A percentile compares a stretch with the other conserved stretches of the same genome.
These are phyloP conservation scores for Citrullus colocynthis DNA, from an alignment of 306 rosid genomes.

Conservation along the genomic window DNA sequence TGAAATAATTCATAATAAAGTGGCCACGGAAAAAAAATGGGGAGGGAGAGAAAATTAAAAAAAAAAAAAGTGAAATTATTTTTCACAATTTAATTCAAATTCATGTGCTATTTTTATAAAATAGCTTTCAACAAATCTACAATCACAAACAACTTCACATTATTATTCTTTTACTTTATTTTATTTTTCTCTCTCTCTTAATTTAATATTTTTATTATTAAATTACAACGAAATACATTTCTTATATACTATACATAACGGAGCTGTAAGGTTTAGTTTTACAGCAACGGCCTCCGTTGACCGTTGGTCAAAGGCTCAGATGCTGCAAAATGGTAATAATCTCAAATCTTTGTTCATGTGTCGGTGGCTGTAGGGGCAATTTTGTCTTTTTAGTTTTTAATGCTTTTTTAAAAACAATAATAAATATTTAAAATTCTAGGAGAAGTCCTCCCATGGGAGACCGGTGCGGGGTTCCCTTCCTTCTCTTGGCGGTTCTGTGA, in stretches of 20 bases:
- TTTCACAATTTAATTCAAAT: background rate
- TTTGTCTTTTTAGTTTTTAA: background rate
- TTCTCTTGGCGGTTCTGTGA: conserved; percentile 42
- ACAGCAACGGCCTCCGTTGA: conserved; percentile 9
- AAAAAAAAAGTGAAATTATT: background rate
- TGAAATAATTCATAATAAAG: background rate
- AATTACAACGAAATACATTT: background rate
- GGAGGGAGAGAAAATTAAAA: background rate
- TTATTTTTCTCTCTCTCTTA: background rate
- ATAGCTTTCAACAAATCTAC: background rate
- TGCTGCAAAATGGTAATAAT: background rate
- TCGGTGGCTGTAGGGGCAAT: background rate
- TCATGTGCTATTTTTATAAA: background rate
- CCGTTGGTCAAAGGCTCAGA: conserved; percentile 1
- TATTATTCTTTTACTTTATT: background rate
- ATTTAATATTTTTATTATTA: background rate
- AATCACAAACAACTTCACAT: background rate
- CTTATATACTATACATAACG: background rate
- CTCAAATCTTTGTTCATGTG: background rate
- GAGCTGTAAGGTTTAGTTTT: background rate
- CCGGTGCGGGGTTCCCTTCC: conserved; percentile 60
- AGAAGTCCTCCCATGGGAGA: conserved; percentile 59
- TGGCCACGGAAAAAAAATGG: background rate
- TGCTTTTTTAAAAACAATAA: background rate
- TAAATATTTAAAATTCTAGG: conserved; percentile 27